These are phyloP conservation scores for Exophiala calicioides DNA, from an alignment of 2,329 filamentous ascomycete species.

Conservation along the genomic window DNA sequence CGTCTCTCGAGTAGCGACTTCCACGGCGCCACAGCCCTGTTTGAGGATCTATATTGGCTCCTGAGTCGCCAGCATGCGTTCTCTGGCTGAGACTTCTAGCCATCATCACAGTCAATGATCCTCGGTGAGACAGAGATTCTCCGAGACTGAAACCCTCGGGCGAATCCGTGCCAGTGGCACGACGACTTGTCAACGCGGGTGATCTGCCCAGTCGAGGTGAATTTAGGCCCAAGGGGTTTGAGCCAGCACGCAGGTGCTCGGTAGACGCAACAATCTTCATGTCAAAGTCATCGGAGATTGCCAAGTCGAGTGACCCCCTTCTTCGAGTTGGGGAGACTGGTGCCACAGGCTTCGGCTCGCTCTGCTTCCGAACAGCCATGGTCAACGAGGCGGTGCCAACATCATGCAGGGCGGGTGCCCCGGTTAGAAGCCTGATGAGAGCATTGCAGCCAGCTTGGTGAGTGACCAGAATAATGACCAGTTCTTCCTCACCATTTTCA, in stretches of 20 bases:
- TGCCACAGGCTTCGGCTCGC: constrained; percentile 19
- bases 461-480: constrained; percentile 83
- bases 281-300: constrained; percentile 56
- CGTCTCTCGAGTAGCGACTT: constrained; percentile 24
- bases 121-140: constrained; percentile 18
- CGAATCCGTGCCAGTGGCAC: constrained; percentile 26
- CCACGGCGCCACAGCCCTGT: constrained; percentile 25
- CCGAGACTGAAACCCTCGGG: constrained; percentile 30
- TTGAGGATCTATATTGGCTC: constrained; percentile 6
- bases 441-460: constrained; percentile 97
- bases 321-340: constrained; percentile 19
- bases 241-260: constrained; percentile 59
- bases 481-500: constrained; percentile 65
- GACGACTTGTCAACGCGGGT: constrained; percentile 29
- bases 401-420: constrained; percentile 87
- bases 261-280: constrained; percentile 62
- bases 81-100: constrained; percentile 23
- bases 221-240: constrained; percentile 35
- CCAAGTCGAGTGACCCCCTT: constrained; percentile 33
- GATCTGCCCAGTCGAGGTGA: constrained; percentile 29
- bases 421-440: constrained; percentile 85
- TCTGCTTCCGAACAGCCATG: constrained; percentile 69
- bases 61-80: constrained; percentile 14
- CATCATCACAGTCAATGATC: constrained; percentile 6
- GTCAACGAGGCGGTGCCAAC: constrained; percentile 88